Conservation (phyloP, 176 grass and related monocot genomes). For the Eragrostis nindensis region DNA sequence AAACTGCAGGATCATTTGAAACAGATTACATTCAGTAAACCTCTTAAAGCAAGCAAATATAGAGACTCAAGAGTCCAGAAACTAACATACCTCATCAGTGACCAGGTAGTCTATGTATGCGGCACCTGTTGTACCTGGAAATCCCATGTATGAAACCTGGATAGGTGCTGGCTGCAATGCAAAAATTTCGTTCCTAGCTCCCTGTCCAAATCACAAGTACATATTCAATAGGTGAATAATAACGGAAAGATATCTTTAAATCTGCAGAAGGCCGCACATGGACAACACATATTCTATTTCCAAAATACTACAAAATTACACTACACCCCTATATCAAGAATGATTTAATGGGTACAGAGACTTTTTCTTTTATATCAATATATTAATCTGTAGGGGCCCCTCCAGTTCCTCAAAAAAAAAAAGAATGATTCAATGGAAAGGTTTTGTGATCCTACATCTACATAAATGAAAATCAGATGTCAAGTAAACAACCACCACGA, state of each 20-base stretch:
- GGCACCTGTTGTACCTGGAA: slow-evolving; percentile 86
- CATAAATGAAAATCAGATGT: not conserved
- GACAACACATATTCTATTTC: not conserved
- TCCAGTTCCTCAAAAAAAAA: too few species aligned
- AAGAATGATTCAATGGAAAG: not conserved
- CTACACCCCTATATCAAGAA: not conserved
- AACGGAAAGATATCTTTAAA: slow-evolving; percentile 7
- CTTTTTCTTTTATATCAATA: too few species aligned
- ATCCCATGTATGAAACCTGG: slow-evolving; percentile 94
- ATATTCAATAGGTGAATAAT: slow-evolving; percentile 9
- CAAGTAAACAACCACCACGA: not conserved
- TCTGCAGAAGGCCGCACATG: not conserved
- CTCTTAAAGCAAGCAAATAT: not conserved
- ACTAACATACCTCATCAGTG: slow-evolving; percentile 72
- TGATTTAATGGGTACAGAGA: too few species aligned
- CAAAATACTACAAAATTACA: not conserved
- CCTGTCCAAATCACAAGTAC: slow-evolving; percentile 57
- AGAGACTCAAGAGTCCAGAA: slow-evolving; percentile 6
- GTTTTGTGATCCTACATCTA: not conserved
- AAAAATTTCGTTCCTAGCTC: slow-evolving; percentile 92
- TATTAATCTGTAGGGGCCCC: too few species aligned
- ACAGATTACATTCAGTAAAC: slow-evolving; percentile 22
- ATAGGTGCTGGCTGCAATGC: slow-evolving; percentile 79
- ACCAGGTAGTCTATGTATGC: slow-evolving; percentile 84
- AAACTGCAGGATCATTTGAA: slow-evolving; percentile 65